Evolutionary conservation across 495 filamentous ascomycete species (phyloP), one percentile per base, ranked within the genome.

Genomic region (Hyaloscypha variabilis): DNA sequence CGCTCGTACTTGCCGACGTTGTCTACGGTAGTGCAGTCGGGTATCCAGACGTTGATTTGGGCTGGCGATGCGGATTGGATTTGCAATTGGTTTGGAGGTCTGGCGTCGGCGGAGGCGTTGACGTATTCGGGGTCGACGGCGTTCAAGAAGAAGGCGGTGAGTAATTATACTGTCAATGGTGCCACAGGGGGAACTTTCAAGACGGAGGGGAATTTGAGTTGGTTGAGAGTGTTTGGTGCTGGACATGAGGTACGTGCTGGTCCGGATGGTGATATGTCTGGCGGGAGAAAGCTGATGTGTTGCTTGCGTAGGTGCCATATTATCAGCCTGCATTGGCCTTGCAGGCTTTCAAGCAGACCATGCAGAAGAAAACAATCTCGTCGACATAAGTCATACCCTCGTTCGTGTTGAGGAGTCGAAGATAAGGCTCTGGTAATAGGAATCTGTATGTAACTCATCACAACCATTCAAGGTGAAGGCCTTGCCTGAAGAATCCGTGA

Each of bases 51-150:
- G 5, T 64, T 85, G 3, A 72, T 86, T 39, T 85, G 81, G 82
- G 83, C 83, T 6, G 83, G 84, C 57, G 82, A 82, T 60, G 77
- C 77, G 17, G 82, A 86, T 67, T 86, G 77, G 76, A 83, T 85
- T 63, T 86, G 81, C 68, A 86, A 87, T 72, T 85, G 80, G 79
- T 67, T 78, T 29, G 84, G 83, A 29, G 73, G 63, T 19, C 71
- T 78, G 10, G 74, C 64, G 0, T 81, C 77, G 24, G 83, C 81
- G n/a, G 75, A 85, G 49, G 73, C 75, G 0, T 71, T 83, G 29
- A 55, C 69, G 30, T 84, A 77, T 61, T 17, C 68, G 0, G 76
- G 77, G 8, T 63, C 73, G 14, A 53, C 72, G 2, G 66, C 75
- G 2, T 87, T 85, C 68, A 69, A 69, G 13, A 62, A 69, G 51